A percentile compares a stretch with the other conserved stretches of the same genome.
phyloP scores from a whole-genome alignment of 1,284 basidiomycete species.

The Papiliotrema nemorosa region DNA sequence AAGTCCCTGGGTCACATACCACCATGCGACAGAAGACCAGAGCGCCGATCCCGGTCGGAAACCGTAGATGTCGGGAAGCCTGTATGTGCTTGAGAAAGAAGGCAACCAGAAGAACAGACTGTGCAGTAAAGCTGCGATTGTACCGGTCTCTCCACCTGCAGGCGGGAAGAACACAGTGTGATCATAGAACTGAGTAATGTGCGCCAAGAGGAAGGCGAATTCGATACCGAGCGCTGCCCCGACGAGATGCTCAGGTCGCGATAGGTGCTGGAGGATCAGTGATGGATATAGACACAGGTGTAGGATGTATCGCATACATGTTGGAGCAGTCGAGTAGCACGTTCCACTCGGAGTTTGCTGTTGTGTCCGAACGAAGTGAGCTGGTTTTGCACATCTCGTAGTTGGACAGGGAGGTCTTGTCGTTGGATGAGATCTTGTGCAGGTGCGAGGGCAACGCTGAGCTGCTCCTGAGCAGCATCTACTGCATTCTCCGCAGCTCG shows the following conservation, averaged over 20 bases:
- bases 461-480: background rate
- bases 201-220: conserved; percentile 29
- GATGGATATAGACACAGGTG: background rate
- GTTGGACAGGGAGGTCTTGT: conserved; percentile 10
- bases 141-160: conserved; percentile 19
- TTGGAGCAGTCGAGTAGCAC: conserved; percentile 18
- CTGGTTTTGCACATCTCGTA: conserved; percentile 5
- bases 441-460: conserved; percentile 17
- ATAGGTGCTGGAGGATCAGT: conserved; percentile 26
- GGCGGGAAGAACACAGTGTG: conserved; percentile 42
- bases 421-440: conserved; percentile 8
- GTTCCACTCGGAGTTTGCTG: conserved; percentile 12
- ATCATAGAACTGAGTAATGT: conserved; percentile 38
- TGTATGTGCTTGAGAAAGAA: conserved; percentile 22
- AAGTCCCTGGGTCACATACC: conserved; percentile 24
- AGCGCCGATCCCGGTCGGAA: conserved; percentile 21
- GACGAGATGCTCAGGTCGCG: conserved; percentile 30
- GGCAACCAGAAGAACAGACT: conserved; percentile 43
- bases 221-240: conserved; percentile 29
- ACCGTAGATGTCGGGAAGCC: conserved; percentile 29
- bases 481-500: background rate
- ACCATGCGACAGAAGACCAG: conserved; percentile 42
- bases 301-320: conserved; percentile 15
- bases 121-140: conserved; percentile 31
- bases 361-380: conserved; percentile 12